Conservation (phyloP, 1,284 basidiomycete species). For the Heliocybe sulcata region DNA sequence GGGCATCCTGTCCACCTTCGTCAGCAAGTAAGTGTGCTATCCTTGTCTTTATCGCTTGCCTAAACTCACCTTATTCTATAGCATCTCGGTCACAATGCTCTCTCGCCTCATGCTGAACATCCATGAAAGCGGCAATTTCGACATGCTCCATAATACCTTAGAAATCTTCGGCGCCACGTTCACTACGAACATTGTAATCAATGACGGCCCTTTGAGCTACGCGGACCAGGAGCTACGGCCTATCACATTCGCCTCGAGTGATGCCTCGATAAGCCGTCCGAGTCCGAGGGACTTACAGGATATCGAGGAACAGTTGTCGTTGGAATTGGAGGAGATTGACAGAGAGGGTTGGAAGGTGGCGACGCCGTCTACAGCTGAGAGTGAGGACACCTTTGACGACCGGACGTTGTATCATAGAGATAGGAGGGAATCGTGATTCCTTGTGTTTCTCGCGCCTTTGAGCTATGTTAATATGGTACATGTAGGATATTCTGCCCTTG, state of each 20-base stretch:
- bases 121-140: not conserved
- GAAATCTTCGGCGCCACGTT: not conserved
- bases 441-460: too few species aligned
- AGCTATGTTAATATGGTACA: too few species aligned
- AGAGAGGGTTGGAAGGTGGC: too few species aligned
- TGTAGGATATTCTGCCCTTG: too few species aligned
- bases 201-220: not conserved
- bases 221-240: not conserved
- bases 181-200: not conserved
- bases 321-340: not conserved
- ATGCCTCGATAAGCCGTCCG: not conserved
- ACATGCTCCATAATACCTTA: not conserved
- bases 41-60: not conserved
- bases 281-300: not conserved
- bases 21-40: not conserved
- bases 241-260: not conserved
- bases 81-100: not conserved
- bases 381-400: not conserved
- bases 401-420: not conserved
- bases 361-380: not conserved
- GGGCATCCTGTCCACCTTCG: not conserved
- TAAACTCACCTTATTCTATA: not conserved
- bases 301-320: not conserved
- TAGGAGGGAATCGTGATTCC: not conserved
- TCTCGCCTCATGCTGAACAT: constrained; percentile 1